phyloP scores from a whole-genome alignment of 257 asterid species.

The Penstemon eatonii region DNA sequence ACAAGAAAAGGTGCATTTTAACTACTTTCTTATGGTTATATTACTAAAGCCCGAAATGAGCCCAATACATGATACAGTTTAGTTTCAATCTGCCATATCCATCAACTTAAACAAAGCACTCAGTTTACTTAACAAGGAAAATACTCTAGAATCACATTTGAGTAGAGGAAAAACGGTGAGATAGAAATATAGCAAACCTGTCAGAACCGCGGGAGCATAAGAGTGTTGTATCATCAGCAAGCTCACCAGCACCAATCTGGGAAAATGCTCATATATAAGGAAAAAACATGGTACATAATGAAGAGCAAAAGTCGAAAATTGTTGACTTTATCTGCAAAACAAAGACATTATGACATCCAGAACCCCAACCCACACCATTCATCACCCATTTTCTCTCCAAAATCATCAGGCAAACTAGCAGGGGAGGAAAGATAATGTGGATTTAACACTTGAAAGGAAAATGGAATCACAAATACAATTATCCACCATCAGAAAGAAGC shows the following conservation, averaged over 20 bases:
- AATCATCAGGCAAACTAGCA: neutral
- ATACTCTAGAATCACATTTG: neutral
- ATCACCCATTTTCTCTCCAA: neutral
- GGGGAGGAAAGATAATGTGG: neutral
- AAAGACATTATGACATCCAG: slow-evolving; percentile 1
- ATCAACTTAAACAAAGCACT: neutral
- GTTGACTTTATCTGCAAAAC: neutral
- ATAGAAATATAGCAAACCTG: slow-evolving; percentile 54
- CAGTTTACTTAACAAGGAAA: neutral
- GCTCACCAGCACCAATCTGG: slow-evolving; percentile 93
- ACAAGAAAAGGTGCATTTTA: slow-evolving; percentile 6
- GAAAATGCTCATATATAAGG: slow-evolving; percentile 28
- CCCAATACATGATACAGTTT: slow-evolving; percentile 1
- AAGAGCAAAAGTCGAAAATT: slow-evolving; percentile 8
- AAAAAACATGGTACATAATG: slow-evolving; percentile 9
- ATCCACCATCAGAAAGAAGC: slow-evolving; percentile 1
- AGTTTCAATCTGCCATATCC: neutral
- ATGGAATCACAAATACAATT: neutral
- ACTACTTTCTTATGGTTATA: no score
- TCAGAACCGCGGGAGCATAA: slow-evolving; percentile 83
- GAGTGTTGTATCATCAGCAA: slow-evolving; percentile 92
- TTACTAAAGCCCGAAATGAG: slow-evolving; percentile 3
- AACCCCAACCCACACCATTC: slow-evolving; percentile 13
- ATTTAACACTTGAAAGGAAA: slow-evolving; percentile 6
- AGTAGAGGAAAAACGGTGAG: slow-evolving; percentile 7